phyloP scores from a whole-genome alignment of 2,329 filamentous ascomycete genomes.

The Aspergillus terreus region DNA sequence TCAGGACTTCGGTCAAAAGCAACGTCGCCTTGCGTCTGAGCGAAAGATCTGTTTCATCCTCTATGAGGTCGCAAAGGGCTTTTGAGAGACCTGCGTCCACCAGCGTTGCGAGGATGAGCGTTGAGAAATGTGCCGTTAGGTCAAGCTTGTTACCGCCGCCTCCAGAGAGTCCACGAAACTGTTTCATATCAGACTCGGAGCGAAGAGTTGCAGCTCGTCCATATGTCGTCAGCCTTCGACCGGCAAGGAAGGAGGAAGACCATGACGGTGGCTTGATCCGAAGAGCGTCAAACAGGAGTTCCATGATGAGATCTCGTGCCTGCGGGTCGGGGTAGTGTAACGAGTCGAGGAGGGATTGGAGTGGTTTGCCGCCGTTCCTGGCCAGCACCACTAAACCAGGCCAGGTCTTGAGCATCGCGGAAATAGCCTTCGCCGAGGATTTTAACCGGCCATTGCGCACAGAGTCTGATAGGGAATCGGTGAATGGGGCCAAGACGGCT shows the following conservation, averaged over 20 bases:
- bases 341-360: slow-evolving; percentile 72
- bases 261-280: slow-evolving; percentile 91
- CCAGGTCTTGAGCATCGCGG: slow-evolving; percentile 90
- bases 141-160: slow-evolving; percentile 64
- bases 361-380: slow-evolving; percentile 80
- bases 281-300: slow-evolving; percentile 77
- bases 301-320: slow-evolving; percentile 73
- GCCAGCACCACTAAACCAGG: slow-evolving; percentile 83
- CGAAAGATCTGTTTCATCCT: slow-evolving; percentile 46
- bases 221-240: slow-evolving; percentile 88
- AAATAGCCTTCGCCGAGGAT: slow-evolving; percentile 87
- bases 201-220: slow-evolving; percentile 87
- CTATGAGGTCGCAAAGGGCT: slow-evolving; percentile 48
- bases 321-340: slow-evolving; percentile 56
- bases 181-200: slow-evolving; percentile 52
- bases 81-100: slow-evolving; percentile 72
- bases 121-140: slow-evolving; percentile 90
- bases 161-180: slow-evolving; percentile 57
- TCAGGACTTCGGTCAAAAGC: slow-evolving; percentile 84
- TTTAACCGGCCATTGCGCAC: slow-evolving; percentile 65
- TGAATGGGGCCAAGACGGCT: slow-evolving; percentile 86
- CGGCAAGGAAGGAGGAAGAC: slow-evolving; percentile 93
- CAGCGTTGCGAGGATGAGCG: slow-evolving; percentile 78
- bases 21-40: slow-evolving; percentile 86
- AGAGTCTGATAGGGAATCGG: slow-evolving; percentile 64